A percentile compares a stretch with the other conserved stretches of the same genome.
Evolutionary conservation across 2,329 filamentous ascomycete species (phyloP).

Genomic region (Golovinomyces cichoracearum): DNA sequence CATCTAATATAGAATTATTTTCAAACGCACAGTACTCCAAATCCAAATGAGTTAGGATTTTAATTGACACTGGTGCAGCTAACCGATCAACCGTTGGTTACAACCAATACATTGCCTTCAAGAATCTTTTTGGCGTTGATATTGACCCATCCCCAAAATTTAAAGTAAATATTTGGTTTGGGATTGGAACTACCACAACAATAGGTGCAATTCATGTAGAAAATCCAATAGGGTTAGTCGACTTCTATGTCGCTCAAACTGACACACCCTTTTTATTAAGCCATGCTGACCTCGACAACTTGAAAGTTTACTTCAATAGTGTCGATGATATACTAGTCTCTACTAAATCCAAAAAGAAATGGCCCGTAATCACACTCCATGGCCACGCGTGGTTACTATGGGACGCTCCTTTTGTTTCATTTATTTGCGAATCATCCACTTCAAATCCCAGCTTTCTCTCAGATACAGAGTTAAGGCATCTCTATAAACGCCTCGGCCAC

Average conservation of each 20-base stretch:
- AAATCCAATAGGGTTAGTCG: not conserved
- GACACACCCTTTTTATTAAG: slow-evolving; percentile 3
- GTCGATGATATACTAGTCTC: slow-evolving; percentile 1
- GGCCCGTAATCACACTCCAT: not conserved
- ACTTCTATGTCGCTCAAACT: slow-evolving; percentile 1
- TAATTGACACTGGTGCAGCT: not conserved
- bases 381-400: slow-evolving; percentile 1
- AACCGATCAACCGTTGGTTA: not conserved
- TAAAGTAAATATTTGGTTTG: slow-evolving; percentile 2
- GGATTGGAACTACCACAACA: not conserved
- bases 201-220: not conserved
- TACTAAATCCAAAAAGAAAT: not conserved
- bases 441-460: too few species aligned
- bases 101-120: not conserved
- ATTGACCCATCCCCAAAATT: not conserved
- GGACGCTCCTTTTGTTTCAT: not conserved
- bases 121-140: not conserved
- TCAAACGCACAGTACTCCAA: not conserved
- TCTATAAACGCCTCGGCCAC: too few species aligned
- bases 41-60: not conserved
- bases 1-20: not conserved
- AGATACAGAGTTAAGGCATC: too few species aligned
- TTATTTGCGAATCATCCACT: not conserved
- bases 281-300: slow-evolving; percentile 2
- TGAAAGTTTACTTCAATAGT: slow-evolving; percentile 2